Evolutionary conservation across 805 yeast species (phyloP), one percentile per base, ranked within the genome.

Genomic region (Clavispora phyllophila): DNA sequence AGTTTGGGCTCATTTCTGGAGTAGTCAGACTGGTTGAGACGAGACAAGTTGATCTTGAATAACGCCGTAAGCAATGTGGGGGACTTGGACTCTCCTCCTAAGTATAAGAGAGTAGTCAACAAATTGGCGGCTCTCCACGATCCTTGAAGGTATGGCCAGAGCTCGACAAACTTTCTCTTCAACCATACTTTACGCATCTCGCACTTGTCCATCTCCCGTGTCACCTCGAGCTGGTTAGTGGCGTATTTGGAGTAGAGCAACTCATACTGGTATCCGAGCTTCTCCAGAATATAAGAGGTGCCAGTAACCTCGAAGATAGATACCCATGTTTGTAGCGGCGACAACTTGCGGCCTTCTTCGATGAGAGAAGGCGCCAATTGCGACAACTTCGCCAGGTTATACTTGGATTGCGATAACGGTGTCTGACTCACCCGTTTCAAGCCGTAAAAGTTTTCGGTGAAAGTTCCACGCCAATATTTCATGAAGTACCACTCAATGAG

Each of bases 381-480:
- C 13, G 62, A 62, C 43, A 70, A 48, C 43, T 61, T 68, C 22
- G 61, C 47, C 33, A 57, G 50, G 41, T 63, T 60, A 39, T 60
- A 66, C 37, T 60, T 57, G 6, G 43, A 23, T 36, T 55, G 48
- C 1, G 70, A 55, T 14, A 68, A 52, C 3, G 66, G 66, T 0
- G 71, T 66, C 40, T 56, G 61, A 43, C 63, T 65, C 23, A 76
- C 75, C 37, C 95, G 70, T 56, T 88, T 88, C 49, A 91, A 64
- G 2, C 97, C 98, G 57, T 91, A 91, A 58, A 91, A 91, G 57
- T 86, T 85, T 60, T 91, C 97, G 0, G 95, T 87, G 55, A 91
- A 87, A 2, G 93, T 79, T 0, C 95, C 79, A 54, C 87, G 90
- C 87, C 93, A 86, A 38, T 71, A 70, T 40, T 68, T 75, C 38